Evolutionary conservation across 2,329 filamentous ascomycete species (phyloP), one percentile per base, ranked within the genome.

Genomic region (Fusarium sp.): DNA sequence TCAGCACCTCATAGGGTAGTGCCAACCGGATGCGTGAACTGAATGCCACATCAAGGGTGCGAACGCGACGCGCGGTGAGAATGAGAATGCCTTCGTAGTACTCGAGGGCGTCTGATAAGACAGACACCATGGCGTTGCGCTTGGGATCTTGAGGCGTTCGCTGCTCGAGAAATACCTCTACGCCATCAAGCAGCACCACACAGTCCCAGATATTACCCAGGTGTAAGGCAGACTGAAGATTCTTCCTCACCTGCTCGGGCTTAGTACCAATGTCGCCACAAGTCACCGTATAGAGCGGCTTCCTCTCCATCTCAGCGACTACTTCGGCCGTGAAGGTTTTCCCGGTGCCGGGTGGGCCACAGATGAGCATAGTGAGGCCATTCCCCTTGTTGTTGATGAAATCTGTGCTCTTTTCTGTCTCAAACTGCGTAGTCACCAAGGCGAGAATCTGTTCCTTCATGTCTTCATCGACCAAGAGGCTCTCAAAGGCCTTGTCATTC

Each of bases 241-340:
- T 33, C 57, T 63, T 33, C 33, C 65, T 50, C 17, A 71, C 62
- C 8, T 65, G 50, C 43, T 52, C 66, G 15, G 69, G 60, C 27
- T 70, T 40, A 8, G 57, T 70, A 1, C 68, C 68, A 20, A 70
- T 70, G 17, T 65, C 60, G 11, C 65, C 60, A 6, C 65, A 70
- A 1, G 68, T 65, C 14, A 70, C 65, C 4, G 59, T n/a, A 22
- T 68, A 70, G 6, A 70, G 57, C 9, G 65, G 65, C 7, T 66
- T 68, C 32, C 63, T 61, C 4, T 56, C 60, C 5, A 67, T 11
- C 17, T 68, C 65, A 1, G 68, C 68, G 22, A 70, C 63, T 25
- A 35, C 35, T 22, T 68, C 68, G 4, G 68, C 68, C 6, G 68
- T 70, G 38, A 70, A 50, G 3, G 68, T 70, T 37, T 70, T 70